A percentile compares a stretch with the other conserved stretches of the same genome.
Conservation (phyloP, 1,139 yeast species). For the Candida neerlandica region DNA sequence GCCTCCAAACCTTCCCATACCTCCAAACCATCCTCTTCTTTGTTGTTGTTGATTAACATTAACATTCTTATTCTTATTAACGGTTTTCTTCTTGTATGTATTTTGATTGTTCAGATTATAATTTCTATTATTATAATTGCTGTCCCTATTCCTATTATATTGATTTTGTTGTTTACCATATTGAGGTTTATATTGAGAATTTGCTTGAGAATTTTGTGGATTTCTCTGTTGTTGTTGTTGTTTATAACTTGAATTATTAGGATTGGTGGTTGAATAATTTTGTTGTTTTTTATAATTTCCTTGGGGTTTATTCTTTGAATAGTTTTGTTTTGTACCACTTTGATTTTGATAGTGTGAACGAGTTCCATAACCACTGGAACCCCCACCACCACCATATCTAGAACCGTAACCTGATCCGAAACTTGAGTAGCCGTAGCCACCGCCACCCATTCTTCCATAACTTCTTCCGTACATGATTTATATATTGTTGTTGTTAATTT, state of each 20-base stretch:
- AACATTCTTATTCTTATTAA: conserved; percentile 9
- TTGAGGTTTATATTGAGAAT: neutral
- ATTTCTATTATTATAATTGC: neutral
- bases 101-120: neutral
- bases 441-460: neutral
- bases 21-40: neutral
- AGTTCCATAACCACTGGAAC: neutral
- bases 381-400: neutral
- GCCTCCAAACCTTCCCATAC: conserved; percentile 7
- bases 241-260: neutral
- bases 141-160: neutral
- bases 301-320: neutral
- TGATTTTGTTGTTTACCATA: neutral
- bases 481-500: neutral
- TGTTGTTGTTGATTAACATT: conserved; percentile 12
- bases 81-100: conserved; percentile 8
- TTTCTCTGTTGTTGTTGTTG: neutral
- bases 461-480: conserved; percentile 1
- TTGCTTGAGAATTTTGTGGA: neutral
- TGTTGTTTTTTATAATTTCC: neutral
- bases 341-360: neutral
- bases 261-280: too few relatives aligned
- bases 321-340: neutral
- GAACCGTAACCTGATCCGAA: neutral
- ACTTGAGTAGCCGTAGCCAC: neutral